phyloP scores from a whole-genome alignment of 1,139 yeast genomes.

The Hansenula lynferdii region DNA sequence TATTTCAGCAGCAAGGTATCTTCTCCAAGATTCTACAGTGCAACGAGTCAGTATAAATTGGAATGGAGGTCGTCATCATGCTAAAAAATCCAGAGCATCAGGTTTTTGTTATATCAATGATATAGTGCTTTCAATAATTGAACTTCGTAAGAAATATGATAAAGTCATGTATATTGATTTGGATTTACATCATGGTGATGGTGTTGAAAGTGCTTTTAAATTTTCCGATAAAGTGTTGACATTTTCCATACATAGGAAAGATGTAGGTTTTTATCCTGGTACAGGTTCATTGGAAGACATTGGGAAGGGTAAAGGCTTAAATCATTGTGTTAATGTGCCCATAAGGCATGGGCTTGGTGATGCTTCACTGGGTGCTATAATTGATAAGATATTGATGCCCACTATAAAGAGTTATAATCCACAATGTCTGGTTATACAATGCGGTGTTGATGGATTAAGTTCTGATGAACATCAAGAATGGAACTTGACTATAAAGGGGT shows the following conservation, averaged over 20 bases:
- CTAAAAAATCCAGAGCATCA: slow-evolving; percentile 47
- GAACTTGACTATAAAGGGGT: slow-evolving; percentile 58
- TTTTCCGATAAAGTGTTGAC: slow-evolving; percentile 53
- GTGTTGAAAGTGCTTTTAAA: slow-evolving; percentile 64
- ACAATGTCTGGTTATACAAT: slow-evolving; percentile 54
- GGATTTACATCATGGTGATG: slow-evolving; percentile 80
- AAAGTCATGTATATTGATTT: slow-evolving; percentile 61
- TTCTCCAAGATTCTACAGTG: too few species aligned
- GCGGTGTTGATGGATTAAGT: slow-evolving; percentile 70
- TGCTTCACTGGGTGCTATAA: slow-evolving; percentile 31
- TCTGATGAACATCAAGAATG: slow-evolving; percentile 60
- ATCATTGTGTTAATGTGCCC: slow-evolving; percentile 49
- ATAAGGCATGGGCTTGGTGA: slow-evolving; percentile 54
- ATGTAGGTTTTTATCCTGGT: slow-evolving; percentile 70
- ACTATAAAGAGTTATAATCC: slow-evolving; percentile 37
- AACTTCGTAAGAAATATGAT: slow-evolving; percentile 41
- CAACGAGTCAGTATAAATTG: slow-evolving; percentile 51
- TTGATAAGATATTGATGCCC: slow-evolving; percentile 41
- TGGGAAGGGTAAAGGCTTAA: slow-evolving; percentile 34
- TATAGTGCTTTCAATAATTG: slow-evolving; percentile 49
- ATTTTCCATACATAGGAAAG: slow-evolving; percentile 60
- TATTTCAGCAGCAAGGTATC: slow-evolving; percentile 40
- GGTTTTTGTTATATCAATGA: slow-evolving; percentile 80
- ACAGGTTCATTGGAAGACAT: slow-evolving; percentile 43
- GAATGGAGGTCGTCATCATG: slow-evolving; percentile 83